These are phyloP conservation scores for Canariomyces notabilis DNA, from an alignment of 2,329 filamentous ascomycete species.

Conservation along the genomic window DNA sequence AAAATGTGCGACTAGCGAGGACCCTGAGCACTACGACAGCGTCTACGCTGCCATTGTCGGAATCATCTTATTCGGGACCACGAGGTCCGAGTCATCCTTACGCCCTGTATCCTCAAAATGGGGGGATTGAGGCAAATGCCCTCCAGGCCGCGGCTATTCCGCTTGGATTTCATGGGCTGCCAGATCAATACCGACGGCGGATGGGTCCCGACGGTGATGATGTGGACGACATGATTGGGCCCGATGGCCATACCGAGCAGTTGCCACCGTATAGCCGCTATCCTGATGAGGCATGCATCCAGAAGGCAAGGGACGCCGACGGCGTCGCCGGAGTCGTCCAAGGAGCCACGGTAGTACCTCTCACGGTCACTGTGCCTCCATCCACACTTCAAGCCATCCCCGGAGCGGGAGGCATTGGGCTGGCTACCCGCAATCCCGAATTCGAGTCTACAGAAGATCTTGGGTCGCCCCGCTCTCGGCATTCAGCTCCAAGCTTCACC, in stretches of 20 bases:
- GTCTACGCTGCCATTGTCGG: conserved; percentile 35
- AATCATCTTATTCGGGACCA: conserved; percentile 51
- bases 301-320: conserved; percentile 42
- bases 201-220: conserved; percentile 80
- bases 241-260: conserved; percentile 84
- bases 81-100: conserved; percentile 79
- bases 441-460: conserved; percentile 56
- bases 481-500: conserved; percentile 47
- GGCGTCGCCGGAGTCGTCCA: background rate
- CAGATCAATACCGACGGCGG: conserved; percentile 63
- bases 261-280: conserved; percentile 88
- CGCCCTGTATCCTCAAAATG: conserved; percentile 77
- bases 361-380: conserved; percentile 13
- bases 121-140: conserved; percentile 51
- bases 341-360: conserved; percentile 11
- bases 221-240: conserved; percentile 78
- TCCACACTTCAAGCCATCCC: conserved; percentile 32
- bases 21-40: conserved; percentile 60
- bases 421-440: conserved; percentile 58
- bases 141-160: conserved; percentile 44
- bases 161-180: conserved; percentile 68
- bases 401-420: conserved; percentile 57
- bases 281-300: conserved; percentile 64
- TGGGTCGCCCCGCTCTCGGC: conserved; percentile 44
- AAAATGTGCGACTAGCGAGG: conserved; percentile 69